Base-by-base conservation (phyloP, 2,329 filamentous ascomycete species). In the Capronia epimyces region DNA sequence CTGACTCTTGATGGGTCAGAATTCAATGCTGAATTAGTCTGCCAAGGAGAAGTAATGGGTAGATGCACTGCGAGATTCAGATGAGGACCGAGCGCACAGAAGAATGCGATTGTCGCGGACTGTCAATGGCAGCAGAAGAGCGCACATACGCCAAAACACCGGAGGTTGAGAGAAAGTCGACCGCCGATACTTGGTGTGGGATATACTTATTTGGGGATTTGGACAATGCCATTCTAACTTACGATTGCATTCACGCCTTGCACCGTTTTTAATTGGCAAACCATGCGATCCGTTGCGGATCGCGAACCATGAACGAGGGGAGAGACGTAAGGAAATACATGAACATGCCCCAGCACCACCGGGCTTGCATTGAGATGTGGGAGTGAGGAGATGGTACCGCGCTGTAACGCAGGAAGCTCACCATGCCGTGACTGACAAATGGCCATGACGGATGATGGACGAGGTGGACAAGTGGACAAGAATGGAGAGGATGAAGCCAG, bases 1-100 rank as follows among this genome's bases (percentile, higher is more conserved):
- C 81, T 98, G 59, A 97, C 93, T 0, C 83, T 98, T 13, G 93
- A 98, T 65, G 93, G 93, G 18, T 95, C 88, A 46, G 93, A 98
- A 69, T 97, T 98, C 76, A 97, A 93, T 63, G 93, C 93, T 46
- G 93, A 97, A 74, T 76, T 98, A 32, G 91, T 97, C n/a, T 98
- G 93, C 73, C 93, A 98, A 70, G 93, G 93, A 65, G 93, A 97
- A 71, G 89, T 98, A 60, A 98, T 97, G 93, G 93, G 93, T 60
- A 84, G 91, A 59, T 97, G 91, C 80, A 85, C 90, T 58, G 87
- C 91, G 53, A 82, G 89, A 67, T 97, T 97, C 78, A 74, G 81
- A 70, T 85, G 73, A 64, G 58, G 8, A 13, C 20, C 18, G 8
- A 24, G n/a, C n/a, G 16, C 6, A 6, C 6, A 27, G 10, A 27